Conservation (phyloP, 495 filamentous ascomycete species). For the Parathielavia hyrcaniae region DNA sequence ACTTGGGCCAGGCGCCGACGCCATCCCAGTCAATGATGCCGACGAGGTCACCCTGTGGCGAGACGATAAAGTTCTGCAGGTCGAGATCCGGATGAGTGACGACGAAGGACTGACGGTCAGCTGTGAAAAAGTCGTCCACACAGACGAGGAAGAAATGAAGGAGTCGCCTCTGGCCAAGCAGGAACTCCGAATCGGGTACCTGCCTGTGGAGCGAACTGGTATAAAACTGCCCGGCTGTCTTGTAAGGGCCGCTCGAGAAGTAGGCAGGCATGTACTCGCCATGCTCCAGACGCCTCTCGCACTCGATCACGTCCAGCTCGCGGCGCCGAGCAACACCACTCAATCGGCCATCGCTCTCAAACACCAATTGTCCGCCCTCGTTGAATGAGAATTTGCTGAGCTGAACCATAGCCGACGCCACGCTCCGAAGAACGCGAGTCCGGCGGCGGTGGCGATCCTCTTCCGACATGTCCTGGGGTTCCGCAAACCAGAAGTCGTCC, state of each 20-base stretch:
- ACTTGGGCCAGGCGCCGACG: conserved; percentile 10
- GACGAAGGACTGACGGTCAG: neutral
- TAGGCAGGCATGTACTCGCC: conserved; percentile 6
- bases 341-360: neutral
- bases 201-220: conserved; percentile 5
- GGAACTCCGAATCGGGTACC: neutral
- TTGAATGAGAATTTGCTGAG: neutral
- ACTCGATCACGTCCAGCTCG: conserved; percentile 4
- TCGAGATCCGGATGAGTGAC: conserved; percentile 10
- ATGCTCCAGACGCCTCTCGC: neutral
- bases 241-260: conserved; percentile 4
- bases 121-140: neutral
- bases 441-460: conserved; percentile 4
- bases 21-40: conserved; percentile 12
- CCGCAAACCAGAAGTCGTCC: conserved; percentile 10
- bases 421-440: neutral
- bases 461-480: conserved; percentile 1
- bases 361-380: conserved; percentile 2
- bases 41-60: neutral
- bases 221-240: conserved; percentile 2
- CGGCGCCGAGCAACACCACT: neutral
- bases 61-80: conserved; percentile 12
- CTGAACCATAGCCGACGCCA: conserved; percentile 7
- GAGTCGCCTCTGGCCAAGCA: conserved; percentile 3
- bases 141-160: conserved; percentile 4